Conservation (phyloP, 2,329 filamentous ascomycete species). For the Ophiostoma ips region DNA sequence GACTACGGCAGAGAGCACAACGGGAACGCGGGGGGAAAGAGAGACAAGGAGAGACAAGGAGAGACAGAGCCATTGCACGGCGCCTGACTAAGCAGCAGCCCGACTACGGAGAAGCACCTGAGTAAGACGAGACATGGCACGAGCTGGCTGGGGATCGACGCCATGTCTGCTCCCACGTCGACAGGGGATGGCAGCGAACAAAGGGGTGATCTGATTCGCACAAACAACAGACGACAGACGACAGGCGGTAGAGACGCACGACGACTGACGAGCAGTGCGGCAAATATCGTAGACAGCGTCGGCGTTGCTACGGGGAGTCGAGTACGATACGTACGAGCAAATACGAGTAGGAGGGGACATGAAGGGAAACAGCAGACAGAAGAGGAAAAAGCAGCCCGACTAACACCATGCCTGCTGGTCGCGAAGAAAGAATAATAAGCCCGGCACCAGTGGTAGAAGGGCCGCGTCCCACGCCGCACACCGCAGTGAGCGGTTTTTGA, state of each 20-base stretch:
- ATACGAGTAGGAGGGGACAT: background rate
- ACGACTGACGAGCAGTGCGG: background rate
- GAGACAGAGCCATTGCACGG: no score
- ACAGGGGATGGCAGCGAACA: no score
- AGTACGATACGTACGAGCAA: no score
- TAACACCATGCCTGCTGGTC: background rate
- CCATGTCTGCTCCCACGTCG: no score
- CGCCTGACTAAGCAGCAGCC: no score
- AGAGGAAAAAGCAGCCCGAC: background rate
- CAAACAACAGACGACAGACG: no score
- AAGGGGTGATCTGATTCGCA: no score
- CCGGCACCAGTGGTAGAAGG: background rate
- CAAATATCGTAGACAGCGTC: no score
- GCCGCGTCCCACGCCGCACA: background rate
- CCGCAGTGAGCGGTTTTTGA: background rate
- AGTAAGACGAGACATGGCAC: background rate
- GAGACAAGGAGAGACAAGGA: no score
- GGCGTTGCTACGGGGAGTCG: no score
- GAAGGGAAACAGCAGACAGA: background rate
- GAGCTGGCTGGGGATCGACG: background rate
- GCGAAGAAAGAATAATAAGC: background rate
- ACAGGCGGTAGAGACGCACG: no score
- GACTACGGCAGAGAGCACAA: background rate
- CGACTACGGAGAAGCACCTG: background rate
- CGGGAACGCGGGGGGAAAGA: no score